phyloP scores from a whole-genome alignment of 208 protist species.

The Leptomonas seymouri region DNA sequence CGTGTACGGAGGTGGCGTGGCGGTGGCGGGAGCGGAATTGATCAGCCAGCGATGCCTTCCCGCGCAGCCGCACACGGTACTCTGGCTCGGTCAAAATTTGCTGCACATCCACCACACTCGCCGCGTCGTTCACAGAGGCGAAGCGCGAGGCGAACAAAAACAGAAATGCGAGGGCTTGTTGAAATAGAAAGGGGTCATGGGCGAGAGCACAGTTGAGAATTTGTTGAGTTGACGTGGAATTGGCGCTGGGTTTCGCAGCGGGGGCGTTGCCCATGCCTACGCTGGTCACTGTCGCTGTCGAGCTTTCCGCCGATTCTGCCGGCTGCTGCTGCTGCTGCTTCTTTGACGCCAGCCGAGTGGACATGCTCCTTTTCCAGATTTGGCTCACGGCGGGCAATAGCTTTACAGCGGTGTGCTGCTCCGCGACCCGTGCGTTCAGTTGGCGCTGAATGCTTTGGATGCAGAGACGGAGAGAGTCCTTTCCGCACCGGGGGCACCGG shows the following conservation, averaged over 20 bases:
- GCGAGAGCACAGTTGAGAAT: conserved; percentile 50
- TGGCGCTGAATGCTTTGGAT: conserved; percentile 30
- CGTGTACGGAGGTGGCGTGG: conserved; percentile 59
- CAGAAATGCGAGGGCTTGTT: conserved; percentile 83
- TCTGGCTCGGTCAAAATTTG: conserved; percentile 84
- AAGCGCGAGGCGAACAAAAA: conserved; percentile 66
- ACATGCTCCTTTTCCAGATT: conserved; percentile 12
- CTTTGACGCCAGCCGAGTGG: background rate
- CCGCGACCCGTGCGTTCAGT: conserved; percentile 12
- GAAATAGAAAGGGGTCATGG: conserved; percentile 83
- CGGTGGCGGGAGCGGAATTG: conserved; percentile 83
- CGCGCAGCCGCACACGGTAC: conserved; percentile 61
- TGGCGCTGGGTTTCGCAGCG: background rate
- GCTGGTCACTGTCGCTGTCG: background rate
- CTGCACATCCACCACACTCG: conserved; percentile 61
- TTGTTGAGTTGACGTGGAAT: background rate
- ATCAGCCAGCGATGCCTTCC: conserved; percentile 64
- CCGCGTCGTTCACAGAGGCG: conserved; percentile 67
- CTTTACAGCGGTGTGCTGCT: conserved; percentile 23
- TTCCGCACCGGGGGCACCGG: conserved; percentile 62
- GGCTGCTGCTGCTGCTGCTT: conserved; percentile 1
- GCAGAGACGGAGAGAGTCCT: conserved; percentile 44
- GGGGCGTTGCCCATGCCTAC: background rate
- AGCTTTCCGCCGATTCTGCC: background rate
- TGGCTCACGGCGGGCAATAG: conserved; percentile 22